phyloP scores from a whole-genome alignment of 1,284 basidiomycete species.

The Tetrapyrgos nigripes region DNA sequence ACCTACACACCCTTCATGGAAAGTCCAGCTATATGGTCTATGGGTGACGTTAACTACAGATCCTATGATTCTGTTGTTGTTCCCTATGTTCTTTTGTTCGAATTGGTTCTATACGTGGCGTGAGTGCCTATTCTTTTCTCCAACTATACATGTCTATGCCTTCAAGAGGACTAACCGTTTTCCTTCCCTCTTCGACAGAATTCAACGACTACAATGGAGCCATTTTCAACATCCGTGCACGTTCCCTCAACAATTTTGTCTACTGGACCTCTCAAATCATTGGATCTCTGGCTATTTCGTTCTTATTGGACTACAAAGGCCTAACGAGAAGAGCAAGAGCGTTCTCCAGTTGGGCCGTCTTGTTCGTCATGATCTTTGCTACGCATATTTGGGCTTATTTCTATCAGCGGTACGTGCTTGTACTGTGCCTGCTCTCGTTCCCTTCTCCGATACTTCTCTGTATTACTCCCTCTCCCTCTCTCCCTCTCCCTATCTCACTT shows the following conservation, averaged over 20 bases:
- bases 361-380: conserved; percentile 66
- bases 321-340: conserved; percentile 67
- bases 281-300: conserved; percentile 66
- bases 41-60: conserved; percentile 51
- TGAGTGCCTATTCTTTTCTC: conserved; percentile 1
- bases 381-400: conserved; percentile 74
- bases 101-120: conserved; percentile 35
- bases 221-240: conserved; percentile 42
- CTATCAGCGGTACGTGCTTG: conserved; percentile 63
- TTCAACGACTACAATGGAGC: conserved; percentile 27
- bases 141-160: not conserved
- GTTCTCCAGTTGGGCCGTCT: conserved; percentile 64
- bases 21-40: conserved; percentile 43
- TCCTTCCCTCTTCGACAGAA: conserved; percentile 1
- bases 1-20: conserved; percentile 74
- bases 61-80: conserved; percentile 22
- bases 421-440: too few species aligned
- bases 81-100: conserved; percentile 36
- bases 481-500: too few species aligned
- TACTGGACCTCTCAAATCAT: conserved; percentile 76
- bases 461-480: too few species aligned
- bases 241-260: conserved; percentile 69
- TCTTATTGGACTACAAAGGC: conserved; percentile 61
- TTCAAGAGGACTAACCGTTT: not conserved
- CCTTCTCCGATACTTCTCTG: too few species aligned